Evolutionary conservation across 1,284 basidiomycete genomes (phyloP), one percentile per base, ranked within the genome.

Genomic region (Cutaneotrichosporon sp.): DNA sequence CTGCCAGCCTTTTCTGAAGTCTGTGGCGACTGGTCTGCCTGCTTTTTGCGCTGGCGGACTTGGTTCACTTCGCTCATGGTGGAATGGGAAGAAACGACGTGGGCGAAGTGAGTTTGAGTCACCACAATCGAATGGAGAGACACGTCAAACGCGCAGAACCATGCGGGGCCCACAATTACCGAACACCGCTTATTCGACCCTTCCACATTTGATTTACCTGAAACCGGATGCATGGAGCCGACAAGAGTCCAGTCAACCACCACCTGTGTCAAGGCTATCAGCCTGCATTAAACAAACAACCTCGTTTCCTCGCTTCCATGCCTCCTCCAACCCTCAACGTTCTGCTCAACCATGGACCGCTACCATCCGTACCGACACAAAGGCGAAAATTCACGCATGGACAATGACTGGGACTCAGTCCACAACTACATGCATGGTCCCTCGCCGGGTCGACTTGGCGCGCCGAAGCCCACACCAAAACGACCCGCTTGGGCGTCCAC

Each of bases 31-130:
- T 24, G n/a, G 24, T 26, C 38, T 22, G 38, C 38, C 38, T 12
- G 38, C 38, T 22, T 16, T 22, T 41, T 41, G 24, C 38, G 38
- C 38, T 41, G 38, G 38, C 38, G 38, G 38, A 41, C 38, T 41
- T 41, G 22, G 24, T 24, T 41, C 38, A 41, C 26, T 41, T 41
- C 20, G 24, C 38, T 41, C 38, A 41, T 41, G 38, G 22, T 41
- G 20, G 20, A 16, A 25, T 22, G 11, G 17, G 38, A 41, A 25
- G 38, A 5, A 14, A 19, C 7, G 22, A 3, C 19, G 3, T 16
- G 17, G 33, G 5, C 35, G 4, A 22, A 19, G 19, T 10, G 8
- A 11, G 17, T 4, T 20, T n/a, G n/a, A n/a, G n/a, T n/a, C n/a
- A n/a, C n/a, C n/a, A n/a, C n/a, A n/a, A n/a, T n/a, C n/a, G n/a